Evolutionary conservation across 495 filamentous ascomycete species (phyloP), one percentile per base, ranked within the genome.

Genomic region (Corynascus novoguineensis): DNA sequence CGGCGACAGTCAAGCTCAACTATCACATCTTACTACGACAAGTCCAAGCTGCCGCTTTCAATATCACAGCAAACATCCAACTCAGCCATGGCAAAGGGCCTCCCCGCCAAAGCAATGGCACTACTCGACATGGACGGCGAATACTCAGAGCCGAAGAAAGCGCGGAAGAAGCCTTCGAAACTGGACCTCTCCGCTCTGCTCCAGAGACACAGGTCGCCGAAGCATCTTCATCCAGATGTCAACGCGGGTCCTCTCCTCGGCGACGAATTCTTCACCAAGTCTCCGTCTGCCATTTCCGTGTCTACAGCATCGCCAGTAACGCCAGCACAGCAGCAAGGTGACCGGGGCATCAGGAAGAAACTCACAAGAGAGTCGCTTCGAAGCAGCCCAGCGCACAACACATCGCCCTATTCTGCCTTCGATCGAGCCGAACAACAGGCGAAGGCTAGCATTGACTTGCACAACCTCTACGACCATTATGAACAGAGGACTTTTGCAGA

Each of bases 1-100:
- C 66, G 73, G 28, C 73, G 72, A 2, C 68, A 72, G 57, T 81
- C 78, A 14, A 75, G 70, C 49, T 82, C 79, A 5, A 82, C 78
- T 34, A 65, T 77, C 57, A 68, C 68, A 48, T 78, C 78, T 0
- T 75, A 75, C 58, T 81, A 81, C 60, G 79, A 82, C 62, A 72
- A 78, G 50, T 56, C 71, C 19, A 78, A 76, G 48, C 67, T 75
- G 28, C 78, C 79, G 29, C 69, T 80, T 4, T 65, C 77, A 12
- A 77, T 80, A 59, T 81, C 78, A 7, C 78, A 80, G 54, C 79
- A 82, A 59, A 81, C 78, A 9, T 79, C 78, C 1, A 75, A 68
- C 53, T 81, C 78, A 17, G 75, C 78, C 34, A 79, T 81, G 70
- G 72, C 78, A 10, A 81, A 79, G 60, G 77, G 76, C 7, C 66